Conservation (phyloP, 2,329 filamentous ascomycete species). For the Fusarium virguliforme region DNA sequence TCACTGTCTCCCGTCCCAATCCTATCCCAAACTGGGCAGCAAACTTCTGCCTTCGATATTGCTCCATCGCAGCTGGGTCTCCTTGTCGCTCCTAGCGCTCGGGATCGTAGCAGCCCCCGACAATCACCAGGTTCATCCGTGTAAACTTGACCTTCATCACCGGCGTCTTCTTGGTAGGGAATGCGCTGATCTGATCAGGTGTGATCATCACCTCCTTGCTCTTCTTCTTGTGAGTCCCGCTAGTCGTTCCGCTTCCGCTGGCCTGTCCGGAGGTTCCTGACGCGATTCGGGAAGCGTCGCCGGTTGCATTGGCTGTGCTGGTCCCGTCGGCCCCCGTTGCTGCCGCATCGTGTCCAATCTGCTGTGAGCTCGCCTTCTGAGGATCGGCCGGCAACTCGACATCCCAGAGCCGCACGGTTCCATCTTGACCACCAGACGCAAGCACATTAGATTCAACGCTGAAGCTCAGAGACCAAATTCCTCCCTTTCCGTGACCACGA, state of each 20-base stretch:
- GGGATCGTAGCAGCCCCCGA: constrained; percentile 80
- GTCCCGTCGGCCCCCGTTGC: constrained; percentile 61
- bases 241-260: constrained; percentile 49
- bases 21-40: constrained; percentile 43
- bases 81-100: constrained; percentile 58
- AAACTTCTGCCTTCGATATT: constrained; percentile 32
- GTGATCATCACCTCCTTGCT: constrained; percentile 92
- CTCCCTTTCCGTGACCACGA: constrained; percentile 92
- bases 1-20: constrained; percentile 27
- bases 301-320: constrained; percentile 46
- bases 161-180: constrained; percentile 95
- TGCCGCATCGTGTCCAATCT: constrained; percentile 62
- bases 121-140: constrained; percentile 93
- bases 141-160: constrained; percentile 96
- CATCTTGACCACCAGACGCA: constrained; percentile 91
- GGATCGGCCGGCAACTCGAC: constrained; percentile 81
- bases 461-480: constrained; percentile 94
- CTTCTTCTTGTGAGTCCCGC: constrained; percentile 76
- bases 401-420: constrained; percentile 95
- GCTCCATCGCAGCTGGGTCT: constrained; percentile 30
- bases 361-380: constrained; percentile 68
- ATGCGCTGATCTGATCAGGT: constrained; percentile 94
- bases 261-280: constrained; percentile 50
- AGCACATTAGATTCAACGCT: constrained; percentile 93
- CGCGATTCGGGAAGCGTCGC: constrained; percentile 52